Evolutionary conservation across 306 rosid genomes (phyloP).

Genomic region (Glycine tomentella): DNA sequence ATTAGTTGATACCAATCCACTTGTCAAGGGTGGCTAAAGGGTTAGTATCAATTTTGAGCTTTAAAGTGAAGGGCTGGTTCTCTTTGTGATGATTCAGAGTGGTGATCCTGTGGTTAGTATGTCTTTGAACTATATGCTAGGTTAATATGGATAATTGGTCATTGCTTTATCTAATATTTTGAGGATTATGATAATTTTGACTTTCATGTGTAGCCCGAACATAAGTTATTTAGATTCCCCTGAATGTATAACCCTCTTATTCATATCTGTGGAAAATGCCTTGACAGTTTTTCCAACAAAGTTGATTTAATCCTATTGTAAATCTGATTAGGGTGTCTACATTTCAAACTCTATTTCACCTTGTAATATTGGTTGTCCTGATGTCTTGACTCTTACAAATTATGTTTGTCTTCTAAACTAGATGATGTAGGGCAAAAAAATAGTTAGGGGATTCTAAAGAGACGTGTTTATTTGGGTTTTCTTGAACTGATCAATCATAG

Average conservation of each 20-base stretch:
- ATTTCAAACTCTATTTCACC: not conserved
- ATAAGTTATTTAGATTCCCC: conserved; percentile 1
- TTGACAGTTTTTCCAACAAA: not conserved
- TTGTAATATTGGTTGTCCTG: not conserved
- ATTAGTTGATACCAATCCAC: conserved; percentile 12
- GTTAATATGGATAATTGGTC: not conserved
- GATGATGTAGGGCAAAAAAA: not conserved
- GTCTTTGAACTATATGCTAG: not conserved
- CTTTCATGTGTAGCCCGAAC: not conserved
- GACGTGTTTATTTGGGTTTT: not conserved
- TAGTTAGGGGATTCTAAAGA: not conserved
- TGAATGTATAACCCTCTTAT: not conserved
- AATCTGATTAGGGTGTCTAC: not conserved
- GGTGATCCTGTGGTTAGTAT: not conserved
- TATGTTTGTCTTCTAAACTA: not conserved
- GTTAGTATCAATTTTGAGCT: no score
- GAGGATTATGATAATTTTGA: conserved; percentile 1
- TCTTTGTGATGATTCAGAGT: not conserved
- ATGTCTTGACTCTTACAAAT: not conserved
- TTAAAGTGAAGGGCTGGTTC: not conserved
- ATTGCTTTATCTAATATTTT: conserved; percentile 3
- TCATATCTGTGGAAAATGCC: conserved; percentile 12
- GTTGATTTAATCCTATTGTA: not conserved
- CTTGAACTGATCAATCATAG: not conserved
- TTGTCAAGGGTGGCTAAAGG: no score